These are phyloP conservation scores for Phlebiopsis flavidoalba DNA, from an alignment of 768 basidiomycete genomes.

Conservation along the genomic window DNA sequence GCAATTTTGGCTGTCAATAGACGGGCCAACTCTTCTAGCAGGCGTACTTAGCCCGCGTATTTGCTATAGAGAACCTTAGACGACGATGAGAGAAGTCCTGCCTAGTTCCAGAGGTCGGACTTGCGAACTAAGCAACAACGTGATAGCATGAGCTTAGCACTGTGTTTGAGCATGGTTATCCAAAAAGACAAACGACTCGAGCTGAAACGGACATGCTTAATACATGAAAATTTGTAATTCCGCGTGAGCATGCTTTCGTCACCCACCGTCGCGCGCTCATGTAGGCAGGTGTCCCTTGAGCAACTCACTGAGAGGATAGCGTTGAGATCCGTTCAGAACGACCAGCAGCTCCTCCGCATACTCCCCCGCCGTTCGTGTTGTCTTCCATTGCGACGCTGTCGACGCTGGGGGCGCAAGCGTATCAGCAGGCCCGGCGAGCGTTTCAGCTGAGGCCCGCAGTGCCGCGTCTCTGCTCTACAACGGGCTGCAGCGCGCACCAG, in stretches of 20 bases:
- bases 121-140: no score
- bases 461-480: not conserved
- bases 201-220: not conserved
- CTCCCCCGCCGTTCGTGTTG: not conserved
- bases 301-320: not conserved
- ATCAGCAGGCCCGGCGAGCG: not conserved
- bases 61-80: no score
- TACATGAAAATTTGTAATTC: not conserved
- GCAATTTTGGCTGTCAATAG: no score
- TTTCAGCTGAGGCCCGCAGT: not conserved
- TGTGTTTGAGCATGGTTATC: no score
- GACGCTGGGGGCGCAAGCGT: not conserved
- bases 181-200: no score
- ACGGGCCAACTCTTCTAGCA: no score
- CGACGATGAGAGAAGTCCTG: no score
- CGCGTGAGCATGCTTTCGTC: not conserved
- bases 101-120: no score
- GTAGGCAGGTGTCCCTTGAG: not conserved
- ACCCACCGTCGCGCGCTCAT: not conserved
- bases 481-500: not conserved
- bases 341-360: not conserved
- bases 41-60: no score
- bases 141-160: no score
- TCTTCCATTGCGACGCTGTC: not conserved
- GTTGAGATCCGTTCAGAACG: not conserved